These are phyloP conservation scores for Nicotiana attenuata DNA, from an alignment of 257 asterid species.

Conservation along the genomic window DNA sequence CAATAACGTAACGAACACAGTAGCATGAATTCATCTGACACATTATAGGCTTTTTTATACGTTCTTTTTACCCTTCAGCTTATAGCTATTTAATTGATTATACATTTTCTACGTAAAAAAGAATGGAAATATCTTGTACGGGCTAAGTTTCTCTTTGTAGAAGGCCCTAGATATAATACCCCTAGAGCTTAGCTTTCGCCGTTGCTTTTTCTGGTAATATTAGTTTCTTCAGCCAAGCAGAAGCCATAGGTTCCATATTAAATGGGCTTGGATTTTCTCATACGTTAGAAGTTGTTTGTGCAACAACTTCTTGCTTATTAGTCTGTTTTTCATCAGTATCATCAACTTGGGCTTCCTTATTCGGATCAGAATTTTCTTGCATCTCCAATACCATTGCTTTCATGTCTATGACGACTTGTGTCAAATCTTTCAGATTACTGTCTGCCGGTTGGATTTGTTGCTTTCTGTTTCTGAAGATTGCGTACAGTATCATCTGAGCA, in stretches of 20 bases:
- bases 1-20: neutral
- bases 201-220: neutral
- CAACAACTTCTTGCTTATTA: neutral
- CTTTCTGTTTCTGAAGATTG: constrained; percentile 18
- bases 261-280: neutral
- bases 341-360: neutral
- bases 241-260: neutral
- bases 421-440: neutral
- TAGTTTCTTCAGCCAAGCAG: neutral
- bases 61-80: neutral
- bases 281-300: neutral
- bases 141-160: neutral
- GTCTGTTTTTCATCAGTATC: neutral
- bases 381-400: neutral
- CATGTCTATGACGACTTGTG: neutral
- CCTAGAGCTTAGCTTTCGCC: neutral
- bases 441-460: constrained; percentile 18
- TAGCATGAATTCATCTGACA: neutral
- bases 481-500: constrained; percentile 30
- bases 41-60: neutral
- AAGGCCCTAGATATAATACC: neutral
- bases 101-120: neutral
- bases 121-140: neutral
- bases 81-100: neutral
- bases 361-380: neutral